Evolutionary conservation across 1,284 basidiomycete genomes (phyloP), one percentile per base, ranked within the genome.

Genomic region (Malassezia vespertilionis): DNA sequence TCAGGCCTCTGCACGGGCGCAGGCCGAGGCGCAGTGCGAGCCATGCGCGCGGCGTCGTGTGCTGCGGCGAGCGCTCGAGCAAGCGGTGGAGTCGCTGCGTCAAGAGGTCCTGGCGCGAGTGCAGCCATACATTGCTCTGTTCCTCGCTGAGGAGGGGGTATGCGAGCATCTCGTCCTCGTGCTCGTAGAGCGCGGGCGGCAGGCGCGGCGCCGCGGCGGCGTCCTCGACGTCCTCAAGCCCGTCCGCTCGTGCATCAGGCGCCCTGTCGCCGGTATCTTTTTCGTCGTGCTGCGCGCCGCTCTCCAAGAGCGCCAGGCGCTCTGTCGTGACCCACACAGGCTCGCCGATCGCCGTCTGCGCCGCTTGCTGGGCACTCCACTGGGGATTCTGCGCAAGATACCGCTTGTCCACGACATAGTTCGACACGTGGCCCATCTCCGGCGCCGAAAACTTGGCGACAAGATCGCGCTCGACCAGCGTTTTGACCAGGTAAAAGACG

Each of bases 401-500:
- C 5, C 40, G 42, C 12, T 52, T 46, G 17, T 53, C 53, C 18
- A 63, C 47, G 20, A 54, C 56, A 37, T 54, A 58, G 40, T 52
- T 56, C 0, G 59, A 56, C 10, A 48, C 32, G 9, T 58, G 57
- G n/a, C 59, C 59, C 20, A 57, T 59, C 36, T 65, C 60, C n/a
- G 46, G 57, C 24, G 60, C 60, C 5, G 54, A 45, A 52, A 65
- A 47, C 38, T 61, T 60, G 41, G 33, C 52, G 44, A 46, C 44
- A 5, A 44, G 40, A 10, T 48, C 34, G n/a, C 46, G 40, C 15
- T 64, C 50, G 40, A 56, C 44, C 33, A 62, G 58, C 17, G 50
- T 46, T 35, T 64, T 61, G 46, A 57, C 58, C 0, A 64, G 47
- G 48, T 64, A 88, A 65, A 86, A 86, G 57, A 84, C 84, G 1